Conservation (phyloP, 495 filamentous ascomycete species). For the Massariosphaeria phaeospora region DNA sequence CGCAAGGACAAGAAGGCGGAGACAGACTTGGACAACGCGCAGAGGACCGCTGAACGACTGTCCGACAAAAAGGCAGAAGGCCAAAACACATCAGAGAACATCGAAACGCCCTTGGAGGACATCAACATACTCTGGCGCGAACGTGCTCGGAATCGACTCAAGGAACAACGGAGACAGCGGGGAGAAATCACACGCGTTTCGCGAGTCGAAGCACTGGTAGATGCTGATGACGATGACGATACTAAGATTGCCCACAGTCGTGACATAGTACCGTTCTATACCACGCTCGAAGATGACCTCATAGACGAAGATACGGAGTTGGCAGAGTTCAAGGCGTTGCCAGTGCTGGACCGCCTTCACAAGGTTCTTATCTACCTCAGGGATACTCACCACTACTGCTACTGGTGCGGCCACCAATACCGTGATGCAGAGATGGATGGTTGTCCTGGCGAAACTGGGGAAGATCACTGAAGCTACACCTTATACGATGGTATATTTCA, state of each 20-base stretch:
- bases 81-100: background rate
- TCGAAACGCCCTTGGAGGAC: constrained; percentile 45
- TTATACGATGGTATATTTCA: too few species aligned
- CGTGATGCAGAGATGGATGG: constrained; percentile 67
- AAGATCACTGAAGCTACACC: constrained; percentile 41
- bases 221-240: constrained; percentile 52
- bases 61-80: constrained; percentile 47
- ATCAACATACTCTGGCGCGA: constrained; percentile 79
- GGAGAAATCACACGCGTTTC: constrained; percentile 59
- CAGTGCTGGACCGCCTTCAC: constrained; percentile 57
- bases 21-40: constrained; percentile 63
- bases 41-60: constrained; percentile 75
- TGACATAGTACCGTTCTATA: constrained; percentile 46
- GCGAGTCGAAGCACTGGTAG: constrained; percentile 50
- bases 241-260: constrained; percentile 53
- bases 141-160: constrained; percentile 60
- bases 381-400: constrained; percentile 74
- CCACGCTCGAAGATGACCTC: constrained; percentile 57
- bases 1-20: constrained; percentile 65
- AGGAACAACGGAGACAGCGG: constrained; percentile 61
- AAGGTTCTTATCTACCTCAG: constrained; percentile 65
- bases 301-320: constrained; percentile 82
- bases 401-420: constrained; percentile 91
- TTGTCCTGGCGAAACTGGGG: constrained; percentile 85
- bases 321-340: constrained; percentile 72